Evolutionary conservation across 768 basidiomycete species (phyloP).

Genomic region (Mycena indigotica): DNA sequence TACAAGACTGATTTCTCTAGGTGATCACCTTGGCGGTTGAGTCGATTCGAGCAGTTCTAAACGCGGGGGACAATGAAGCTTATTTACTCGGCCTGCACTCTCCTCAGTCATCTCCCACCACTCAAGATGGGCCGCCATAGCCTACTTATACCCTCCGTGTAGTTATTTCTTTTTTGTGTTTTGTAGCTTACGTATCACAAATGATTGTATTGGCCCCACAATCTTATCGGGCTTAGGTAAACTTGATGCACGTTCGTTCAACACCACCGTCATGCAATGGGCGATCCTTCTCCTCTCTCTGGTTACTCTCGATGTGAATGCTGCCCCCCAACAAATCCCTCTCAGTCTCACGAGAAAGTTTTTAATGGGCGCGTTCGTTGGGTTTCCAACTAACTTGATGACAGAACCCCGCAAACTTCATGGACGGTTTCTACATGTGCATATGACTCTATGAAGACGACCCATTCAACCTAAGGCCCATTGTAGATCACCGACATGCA

Average conservation of each 20-base stretch:
- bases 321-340: neutral
- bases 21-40: conserved; percentile 70
- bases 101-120: conserved; percentile 29
- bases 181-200: neutral
- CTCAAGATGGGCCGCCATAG: conserved; percentile 30
- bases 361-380: conserved; percentile 1
- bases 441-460: neutral
- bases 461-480: neutral
- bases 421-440: conserved; percentile 69
- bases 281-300: neutral
- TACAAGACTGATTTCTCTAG: conserved; percentile 36
- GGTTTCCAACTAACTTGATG: conserved; percentile 4
- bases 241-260: neutral
- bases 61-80: conserved; percentile 66
- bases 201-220: neutral
- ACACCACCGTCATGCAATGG: neutral
- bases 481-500: conserved; percentile 74
- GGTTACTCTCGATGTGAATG: neutral
- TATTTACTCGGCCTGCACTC: conserved; percentile 68
- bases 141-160: conserved; percentile 14
- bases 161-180: conserved; percentile 9
- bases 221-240: no score
- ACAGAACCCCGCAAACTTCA: conserved; percentile 55
- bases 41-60: conserved; percentile 70
- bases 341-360: conserved; percentile 13